Percentiles rank a stretch among this genome's conserved stretches.
Conservation (phyloP, 345 rosid species). For the Moricandia arvensis region DNA sequence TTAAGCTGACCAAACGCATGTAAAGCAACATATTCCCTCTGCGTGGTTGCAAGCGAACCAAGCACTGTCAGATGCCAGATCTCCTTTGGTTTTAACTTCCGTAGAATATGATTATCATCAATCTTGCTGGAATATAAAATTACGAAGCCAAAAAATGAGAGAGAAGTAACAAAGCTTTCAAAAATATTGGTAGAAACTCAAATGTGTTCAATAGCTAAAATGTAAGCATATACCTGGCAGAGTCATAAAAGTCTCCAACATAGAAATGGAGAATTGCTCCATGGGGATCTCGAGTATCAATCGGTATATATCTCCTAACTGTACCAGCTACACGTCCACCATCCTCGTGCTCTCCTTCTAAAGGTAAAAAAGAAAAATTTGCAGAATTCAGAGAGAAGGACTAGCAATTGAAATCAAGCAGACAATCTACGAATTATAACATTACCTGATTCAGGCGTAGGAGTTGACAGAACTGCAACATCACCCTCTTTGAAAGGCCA, state of each 20-base stretch:
- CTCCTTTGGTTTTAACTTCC: slow-evolving; percentile 81
- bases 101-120: slow-evolving; percentile 80
- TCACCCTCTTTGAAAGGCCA: slow-evolving; percentile 99
- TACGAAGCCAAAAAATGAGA: not conserved
- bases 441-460: slow-evolving; percentile 78
- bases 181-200: slow-evolving; percentile 12
- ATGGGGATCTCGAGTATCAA: slow-evolving; percentile 92
- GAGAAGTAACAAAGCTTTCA: not conserved
- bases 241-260: slow-evolving; percentile 78
- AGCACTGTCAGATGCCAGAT: slow-evolving; percentile 91
- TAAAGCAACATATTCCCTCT: slow-evolving; percentile 96
- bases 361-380: slow-evolving; percentile 1
- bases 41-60: slow-evolving; percentile 99
- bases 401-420: not conserved
- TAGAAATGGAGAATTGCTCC: slow-evolving; percentile 98
- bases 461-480: slow-evolving; percentile 86
- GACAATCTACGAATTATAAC: slow-evolving; percentile 7
- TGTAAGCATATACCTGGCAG: slow-evolving; percentile 49
- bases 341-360: slow-evolving; percentile 69
- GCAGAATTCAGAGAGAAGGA: slow-evolving; percentile 19
- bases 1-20: slow-evolving; percentile 98
- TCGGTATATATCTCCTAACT: slow-evolving; percentile 79
- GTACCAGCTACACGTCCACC: slow-evolving; percentile 92
- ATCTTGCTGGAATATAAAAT: slow-evolving; percentile 54
- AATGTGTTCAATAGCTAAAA: not conserved